Conservation (phyloP, 163 green algal species). For the Scenedesmus sp. region DNA sequence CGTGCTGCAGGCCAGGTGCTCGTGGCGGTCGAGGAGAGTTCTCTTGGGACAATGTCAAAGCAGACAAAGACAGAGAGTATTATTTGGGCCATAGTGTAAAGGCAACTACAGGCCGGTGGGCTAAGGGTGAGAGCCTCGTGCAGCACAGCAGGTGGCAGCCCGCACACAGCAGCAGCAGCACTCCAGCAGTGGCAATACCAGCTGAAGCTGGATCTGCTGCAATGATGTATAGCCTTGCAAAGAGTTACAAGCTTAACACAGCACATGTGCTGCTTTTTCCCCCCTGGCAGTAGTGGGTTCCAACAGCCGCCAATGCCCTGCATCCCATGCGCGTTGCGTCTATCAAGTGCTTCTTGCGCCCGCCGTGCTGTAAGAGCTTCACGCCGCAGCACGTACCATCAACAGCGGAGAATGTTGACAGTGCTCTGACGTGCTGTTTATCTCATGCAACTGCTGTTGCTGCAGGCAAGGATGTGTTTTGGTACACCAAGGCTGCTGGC, state of each 20-base stretch:
- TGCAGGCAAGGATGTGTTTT: constrained; percentile 57
- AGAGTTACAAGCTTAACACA: too few relatives aligned
- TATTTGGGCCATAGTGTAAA: constrained; percentile 54
- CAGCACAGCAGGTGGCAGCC: not conserved
- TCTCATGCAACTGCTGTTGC: not conserved
- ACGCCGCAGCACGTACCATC: not conserved
- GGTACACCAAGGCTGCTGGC: constrained; percentile 40
- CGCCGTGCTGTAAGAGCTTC: not conserved
- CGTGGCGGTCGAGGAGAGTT: constrained; percentile 48
- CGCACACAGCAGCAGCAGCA: not conserved
- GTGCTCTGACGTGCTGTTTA: not conserved
- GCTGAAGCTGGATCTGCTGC: not conserved
- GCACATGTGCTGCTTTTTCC: not conserved
- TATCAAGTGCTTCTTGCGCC: too few relatives aligned
- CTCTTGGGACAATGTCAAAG: constrained; percentile 51
- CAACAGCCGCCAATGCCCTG: too few relatives aligned
- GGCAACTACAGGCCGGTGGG: constrained; percentile 34
- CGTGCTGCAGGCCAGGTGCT: constrained; percentile 13
- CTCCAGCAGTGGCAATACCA: not conserved
- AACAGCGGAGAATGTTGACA: too few relatives aligned
- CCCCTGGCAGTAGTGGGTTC: not conserved
- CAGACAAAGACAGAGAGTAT: constrained; percentile 51
- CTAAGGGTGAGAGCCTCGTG: constrained; percentile 18
- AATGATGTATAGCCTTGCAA: too few relatives aligned
- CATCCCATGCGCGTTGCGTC: too few relatives aligned